Base-by-base conservation (phyloP, 1,284 basidiomycete species). In the Heterobasidion parviporum region DNA sequence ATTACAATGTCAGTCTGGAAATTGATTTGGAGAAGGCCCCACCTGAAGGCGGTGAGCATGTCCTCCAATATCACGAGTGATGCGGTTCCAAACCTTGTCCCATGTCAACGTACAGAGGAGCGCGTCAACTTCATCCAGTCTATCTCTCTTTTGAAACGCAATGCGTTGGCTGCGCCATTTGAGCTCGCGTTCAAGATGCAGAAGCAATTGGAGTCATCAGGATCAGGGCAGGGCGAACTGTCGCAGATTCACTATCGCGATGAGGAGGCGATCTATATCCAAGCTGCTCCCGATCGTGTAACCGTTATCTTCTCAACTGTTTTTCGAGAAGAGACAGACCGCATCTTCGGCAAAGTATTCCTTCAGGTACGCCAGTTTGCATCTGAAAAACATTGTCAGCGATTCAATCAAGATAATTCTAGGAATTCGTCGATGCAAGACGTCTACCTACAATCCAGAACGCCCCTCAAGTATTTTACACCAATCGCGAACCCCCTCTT, bases 371-470 rank as follows among this genome's bases (percentile, higher is more conserved):
- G 79, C 35, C 9, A 15, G 32, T 32, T 12, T 26, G 26, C 34
- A 38, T 41, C 53, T 32, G 33, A n/a, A n/a, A 32, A 16, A 12
- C 52, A 44, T 53, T 7, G 41, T 16, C 8, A 18, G 16, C 14
- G 14, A 18, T 12, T 34, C 14, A 34, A 35, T 8, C 54, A 43
- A 32, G n/a, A 41, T 47, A 15, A 36, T 41, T 1, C 3, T 62
- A 95, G 92, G 97, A 99, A 84, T 99, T 99, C 64, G 97, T 98
- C 48, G 97, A 99, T 75, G 96, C 97, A 8, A 83, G 96, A 57
- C 83, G 94, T 59, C 84, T 94, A 59, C 93, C 95, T 1, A 87
- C 88, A 15, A 91, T 99, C 60, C 97, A 99, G 72, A 95, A 90
- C 63, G 97, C 97, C 1, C 97, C 97, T 0, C 97, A 99, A 72